Evolutionary conservation across 345 rosid species (phyloP).

Genomic region (Eucalyptus microcorys): DNA sequence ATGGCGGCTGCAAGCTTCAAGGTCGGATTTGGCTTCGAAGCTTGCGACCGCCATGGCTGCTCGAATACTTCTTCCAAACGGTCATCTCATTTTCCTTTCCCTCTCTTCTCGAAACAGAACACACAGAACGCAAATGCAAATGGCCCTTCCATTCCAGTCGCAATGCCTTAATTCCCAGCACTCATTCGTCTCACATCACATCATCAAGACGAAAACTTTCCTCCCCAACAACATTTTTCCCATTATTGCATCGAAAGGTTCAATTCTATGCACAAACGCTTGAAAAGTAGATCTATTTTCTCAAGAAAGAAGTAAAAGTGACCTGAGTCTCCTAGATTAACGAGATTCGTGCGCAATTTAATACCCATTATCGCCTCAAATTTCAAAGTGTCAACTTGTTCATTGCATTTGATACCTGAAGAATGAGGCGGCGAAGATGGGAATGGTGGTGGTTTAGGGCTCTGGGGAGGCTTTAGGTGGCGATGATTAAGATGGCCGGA

Average conservation of each 20-base stretch:
- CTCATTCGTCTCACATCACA: neutral
- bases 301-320: conserved; percentile 7
- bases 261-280: neutral
- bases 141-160: neutral
- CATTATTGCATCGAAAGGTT: neutral
- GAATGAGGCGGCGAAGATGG: conserved; percentile 6
- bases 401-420: conserved; percentile 9
- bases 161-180: neutral
- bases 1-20: neutral
- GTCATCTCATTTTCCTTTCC: neutral
- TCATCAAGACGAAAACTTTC: neutral
- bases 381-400: conserved; percentile 32
- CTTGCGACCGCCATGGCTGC: neutral
- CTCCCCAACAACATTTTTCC: neutral
- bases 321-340: conserved; percentile 7
- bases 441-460: conserved; percentile 7
- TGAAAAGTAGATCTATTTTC: neutral
- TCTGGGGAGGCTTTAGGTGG: conserved; percentile 14
- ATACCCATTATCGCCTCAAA: conserved; percentile 14
- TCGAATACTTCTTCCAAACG: neutral
- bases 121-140: neutral
- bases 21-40: neutral
- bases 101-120: neutral
- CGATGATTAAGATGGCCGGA: conserved; percentile 17
- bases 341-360: conserved; percentile 9